Evolutionary conservation across 768 basidiomycete species (phyloP), one percentile per base, ranked within the genome.

Genomic region (Fistulinella prunicolor): DNA sequence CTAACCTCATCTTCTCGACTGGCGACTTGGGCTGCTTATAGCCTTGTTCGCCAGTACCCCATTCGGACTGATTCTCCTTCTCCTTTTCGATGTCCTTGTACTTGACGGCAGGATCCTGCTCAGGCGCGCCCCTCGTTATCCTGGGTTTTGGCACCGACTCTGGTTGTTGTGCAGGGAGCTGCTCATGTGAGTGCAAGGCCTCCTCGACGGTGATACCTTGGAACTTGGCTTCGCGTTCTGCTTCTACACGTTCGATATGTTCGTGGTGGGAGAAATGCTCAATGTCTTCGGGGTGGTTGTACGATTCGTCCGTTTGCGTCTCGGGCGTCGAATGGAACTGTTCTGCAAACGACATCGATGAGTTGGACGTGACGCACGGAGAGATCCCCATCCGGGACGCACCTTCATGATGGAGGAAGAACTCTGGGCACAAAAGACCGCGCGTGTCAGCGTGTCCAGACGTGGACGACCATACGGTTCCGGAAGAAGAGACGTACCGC

Each of bases 351-450:
- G 10, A 28, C 26, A 28, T 28, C 6, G 6, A 28, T 22, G 3
- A 48, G 29, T n/a, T 54, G 22, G 20, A n/a, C n/a, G n/a, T n/a
- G n/a, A n/a, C n/a, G n/a, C n/a, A n/a, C n/a, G n/a, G n/a, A n/a
- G n/a, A n/a, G n/a, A 36, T 8, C 16, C 17, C 9, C 16, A 5
- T 34, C 8, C 13, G 16, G 12, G 30, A 56, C 70, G 60, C 50
- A 86, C 93, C 94, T 82, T 99, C 96, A 69, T 99, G 96, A 62
- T 98, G 94, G 40, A 94, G 75, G 79, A 94, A 94, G 73, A 94
- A 94, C 69, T 95, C 89, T 88, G 44, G 19, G 6, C 28, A 12
- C 4, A 37, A 28, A 30, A n/a, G 17, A 1, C 3, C 20, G 3
- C 14, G 35, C 4, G 20, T 19, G 45, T 57, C 29, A 57, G 45